These are phyloP conservation scores for Ceratobasidium theobromae DNA, from an alignment of 1,284 basidiomycete species.

Conservation along the genomic window DNA sequence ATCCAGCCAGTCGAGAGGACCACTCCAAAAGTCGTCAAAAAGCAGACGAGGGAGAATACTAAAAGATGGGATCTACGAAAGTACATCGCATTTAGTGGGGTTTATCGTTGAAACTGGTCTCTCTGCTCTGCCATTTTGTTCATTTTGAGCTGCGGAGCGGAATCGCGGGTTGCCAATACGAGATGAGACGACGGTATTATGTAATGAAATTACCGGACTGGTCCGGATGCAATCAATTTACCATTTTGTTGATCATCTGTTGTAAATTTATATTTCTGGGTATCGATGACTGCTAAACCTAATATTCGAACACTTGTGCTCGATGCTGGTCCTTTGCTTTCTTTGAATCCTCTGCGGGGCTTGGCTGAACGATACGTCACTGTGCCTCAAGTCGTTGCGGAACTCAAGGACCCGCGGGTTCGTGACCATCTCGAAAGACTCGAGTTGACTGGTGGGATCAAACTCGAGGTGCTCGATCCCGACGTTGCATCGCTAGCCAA, in stretches of 20 bases:
- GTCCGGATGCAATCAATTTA: constrained; percentile 31
- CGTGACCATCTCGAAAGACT: constrained; percentile 82
- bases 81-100: constrained; percentile 1
- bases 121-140: background rate
- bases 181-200: background rate
- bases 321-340: constrained; percentile 88
- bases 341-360: constrained; percentile 80
- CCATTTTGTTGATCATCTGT: background rate
- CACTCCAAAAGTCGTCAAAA: background rate
- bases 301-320: constrained; percentile 76
- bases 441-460: constrained; percentile 71
- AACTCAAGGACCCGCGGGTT: constrained; percentile 84
- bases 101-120: background rate
- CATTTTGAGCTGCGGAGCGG: background rate
- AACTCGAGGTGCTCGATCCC: constrained; percentile 72
- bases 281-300: constrained; percentile 32
- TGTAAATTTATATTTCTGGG: background rate
- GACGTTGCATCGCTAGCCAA: constrained; percentile 71
- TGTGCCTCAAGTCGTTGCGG: constrained; percentile 84
- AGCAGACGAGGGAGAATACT: background rate
- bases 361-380: constrained; percentile 82
- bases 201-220: background rate
- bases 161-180: no score
- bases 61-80: constrained; percentile 1
- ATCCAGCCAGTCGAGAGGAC: constrained; percentile 17